Percentiles rank a stretch among this genome's conserved stretches.
Evolutionary conservation across 176 grass and related monocot genomes (phyloP).

Genomic region (Canna indica): DNA sequence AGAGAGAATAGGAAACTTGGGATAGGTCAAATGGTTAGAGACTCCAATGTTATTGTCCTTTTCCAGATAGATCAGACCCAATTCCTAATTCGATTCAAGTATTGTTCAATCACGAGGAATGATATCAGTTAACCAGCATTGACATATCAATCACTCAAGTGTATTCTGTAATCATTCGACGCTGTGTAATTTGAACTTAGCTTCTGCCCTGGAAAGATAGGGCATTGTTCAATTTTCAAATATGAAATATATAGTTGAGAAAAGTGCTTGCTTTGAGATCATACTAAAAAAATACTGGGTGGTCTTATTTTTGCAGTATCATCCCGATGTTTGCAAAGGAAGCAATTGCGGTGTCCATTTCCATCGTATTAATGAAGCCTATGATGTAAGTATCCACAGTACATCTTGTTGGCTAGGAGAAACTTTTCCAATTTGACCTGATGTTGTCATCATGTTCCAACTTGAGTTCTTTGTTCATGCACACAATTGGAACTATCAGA

Average conservation of each 20-base stretch:
- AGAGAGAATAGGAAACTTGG: neutral
- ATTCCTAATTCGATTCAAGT: too few relatives aligned
- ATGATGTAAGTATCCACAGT: slow-evolving; percentile 27
- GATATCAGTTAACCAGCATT: too few relatives aligned
- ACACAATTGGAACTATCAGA: neutral
- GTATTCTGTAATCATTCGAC: neutral
- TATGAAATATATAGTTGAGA: neutral
- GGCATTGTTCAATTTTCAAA: neutral
- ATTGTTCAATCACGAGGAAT: too few relatives aligned
- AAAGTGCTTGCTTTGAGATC: neutral
- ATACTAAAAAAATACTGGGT: neutral
- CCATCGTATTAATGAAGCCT: slow-evolving; percentile 35
- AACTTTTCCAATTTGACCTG: neutral
- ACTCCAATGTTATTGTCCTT: too few relatives aligned
- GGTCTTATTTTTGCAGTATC: slow-evolving; percentile 26
- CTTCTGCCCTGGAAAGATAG: neutral
- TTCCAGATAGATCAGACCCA: too few relatives aligned
- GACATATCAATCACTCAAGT: too few relatives aligned
- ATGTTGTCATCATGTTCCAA: neutral
- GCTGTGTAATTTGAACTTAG: neutral
- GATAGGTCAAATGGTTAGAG: too few relatives aligned
- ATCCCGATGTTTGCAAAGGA: slow-evolving; percentile 44
- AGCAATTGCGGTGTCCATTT: slow-evolving; percentile 30
- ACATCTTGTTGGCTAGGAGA: neutral
- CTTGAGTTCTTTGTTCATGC: neutral